Percentiles rank a stretch among this genome's conserved stretches.
Evolutionary conservation across 257 asterid genomes (phyloP).

Genomic region (Capsicum rhomboideum): DNA sequence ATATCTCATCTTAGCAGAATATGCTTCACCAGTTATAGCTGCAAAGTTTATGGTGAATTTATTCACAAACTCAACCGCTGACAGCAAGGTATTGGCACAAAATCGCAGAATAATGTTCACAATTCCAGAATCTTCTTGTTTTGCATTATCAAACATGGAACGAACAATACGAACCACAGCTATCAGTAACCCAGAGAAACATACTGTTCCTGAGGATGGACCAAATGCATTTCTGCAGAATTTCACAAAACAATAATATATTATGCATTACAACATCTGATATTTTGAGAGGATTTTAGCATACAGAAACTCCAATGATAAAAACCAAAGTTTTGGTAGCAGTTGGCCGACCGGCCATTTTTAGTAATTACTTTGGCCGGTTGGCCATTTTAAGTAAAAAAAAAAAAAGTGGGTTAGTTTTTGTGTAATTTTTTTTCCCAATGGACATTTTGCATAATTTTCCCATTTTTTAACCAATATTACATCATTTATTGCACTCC

Average conservation of each 20-base stretch:
- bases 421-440: too few species aligned
- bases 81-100: constrained; percentile 57
- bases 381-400: too few species aligned
- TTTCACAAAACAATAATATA: background rate
- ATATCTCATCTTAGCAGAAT: constrained; percentile 84
- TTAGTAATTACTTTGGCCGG: too few species aligned
- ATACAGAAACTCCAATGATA: background rate
- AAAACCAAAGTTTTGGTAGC: background rate
- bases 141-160: constrained; percentile 76
- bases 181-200: constrained; percentile 76
- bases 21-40: constrained; percentile 94
- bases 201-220: constrained; percentile 85
- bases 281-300: background rate
- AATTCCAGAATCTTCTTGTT: constrained; percentile 75
- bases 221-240: constrained; percentile 82
- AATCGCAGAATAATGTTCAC: constrained; percentile 70
- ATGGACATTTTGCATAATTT: too few species aligned
- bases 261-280: background rate
- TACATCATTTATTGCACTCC: too few species aligned
- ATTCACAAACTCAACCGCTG: constrained; percentile 79
- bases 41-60: constrained; percentile 87
- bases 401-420: too few species aligned
- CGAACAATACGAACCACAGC: constrained; percentile 60
- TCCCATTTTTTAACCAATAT: too few species aligned
- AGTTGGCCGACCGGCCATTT: too few species aligned